Base-by-base conservation (phyloP, 257 asterid species). In the Echites panduratus region DNA sequence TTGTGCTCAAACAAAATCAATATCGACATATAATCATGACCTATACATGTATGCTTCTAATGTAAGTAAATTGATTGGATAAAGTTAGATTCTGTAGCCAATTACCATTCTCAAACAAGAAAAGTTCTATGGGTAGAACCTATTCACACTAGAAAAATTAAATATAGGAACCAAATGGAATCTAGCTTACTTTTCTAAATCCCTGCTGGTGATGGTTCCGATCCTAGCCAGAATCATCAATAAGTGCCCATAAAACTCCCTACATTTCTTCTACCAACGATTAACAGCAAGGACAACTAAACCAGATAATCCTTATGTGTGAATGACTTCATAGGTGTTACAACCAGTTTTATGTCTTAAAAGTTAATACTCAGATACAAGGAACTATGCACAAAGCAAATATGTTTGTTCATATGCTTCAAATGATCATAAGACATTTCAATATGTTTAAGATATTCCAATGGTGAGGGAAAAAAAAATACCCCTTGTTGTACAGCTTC, bases 401-500 rank as follows among this genome's bases (percentile, higher is more conserved):
- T 63, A 63, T 32, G 4, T 62, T 32, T 14, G 7, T 16, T 62
- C 68, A 62, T 62, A 19, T 32, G 68, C 17, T 32, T 62, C 68
- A 6, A 13, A 62, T 62, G 48, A 35, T 11, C 69, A 35, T 64
- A 38, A 38, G 49, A 64, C 29, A n/a, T 64, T 8, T 38, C 38
- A 10, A 38, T 40, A 19, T 16, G 5, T 4, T 27, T 19, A 38
- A 64, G 27, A 64, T 38, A 64, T 38, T 64, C 49, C 19, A 44
- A 38, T 64, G 48, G 9, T 13, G 44, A 47, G 61, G 78, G 73
- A 76, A 71, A 80, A 75, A 70, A 58, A 50, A 43, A 64, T 79
- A 95, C 99, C 99, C 88, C 84, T 57, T 63, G 76, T 70, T 79
- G 75, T 76, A 85, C 85, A 79, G 90, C 88, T 77, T 82, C 85